Evolutionary conservation across 2,329 filamentous ascomycete species (phyloP).

Genomic region (Helotiales sp.): DNA sequence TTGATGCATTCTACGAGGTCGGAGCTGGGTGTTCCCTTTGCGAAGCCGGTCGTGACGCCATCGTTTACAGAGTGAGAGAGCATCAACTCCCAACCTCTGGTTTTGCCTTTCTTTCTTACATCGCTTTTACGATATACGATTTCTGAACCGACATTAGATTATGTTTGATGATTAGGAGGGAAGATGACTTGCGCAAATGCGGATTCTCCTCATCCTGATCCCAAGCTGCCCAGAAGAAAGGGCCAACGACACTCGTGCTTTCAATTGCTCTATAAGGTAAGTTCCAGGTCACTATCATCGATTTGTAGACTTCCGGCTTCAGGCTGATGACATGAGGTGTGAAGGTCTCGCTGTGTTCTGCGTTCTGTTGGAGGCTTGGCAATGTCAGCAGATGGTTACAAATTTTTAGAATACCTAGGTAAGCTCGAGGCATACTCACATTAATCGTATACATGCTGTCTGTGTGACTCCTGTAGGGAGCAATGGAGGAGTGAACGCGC

Average conservation of each 20-base stretch:
- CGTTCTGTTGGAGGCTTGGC: conserved; percentile 38
- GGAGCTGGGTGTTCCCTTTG: conserved; percentile 61
- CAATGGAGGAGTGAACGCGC: conserved; percentile 30
- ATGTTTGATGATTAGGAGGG: background rate
- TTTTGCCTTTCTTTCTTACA: conserved; percentile 63
- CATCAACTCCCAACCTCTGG: conserved; percentile 65
- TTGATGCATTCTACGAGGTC: conserved; percentile 51
- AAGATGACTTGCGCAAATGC: conserved; percentile 51
- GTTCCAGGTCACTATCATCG: conserved; percentile 55
- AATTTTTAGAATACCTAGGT: background rate
- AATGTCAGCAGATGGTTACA: conserved; percentile 7
- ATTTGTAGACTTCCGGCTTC: conserved; percentile 48
- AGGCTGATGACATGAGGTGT: conserved; percentile 55
- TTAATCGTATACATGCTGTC: conserved; percentile 22
- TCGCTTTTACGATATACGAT: conserved; percentile 66
- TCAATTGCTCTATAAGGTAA: conserved; percentile 62
- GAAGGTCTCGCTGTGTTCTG: conserved; percentile 59
- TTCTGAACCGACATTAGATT: conserved; percentile 40
- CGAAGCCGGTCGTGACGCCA: conserved; percentile 58
- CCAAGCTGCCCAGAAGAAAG: conserved; percentile 61
- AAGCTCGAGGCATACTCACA: no score
- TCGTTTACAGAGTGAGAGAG: conserved; percentile 58
- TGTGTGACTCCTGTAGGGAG: conserved; percentile 27
- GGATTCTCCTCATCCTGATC: conserved; percentile 58
- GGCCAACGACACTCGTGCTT: conserved; percentile 58